Base-by-base conservation (phyloP, 2,329 filamentous ascomycete genomes). In the Celoporthe dispersa region DNA sequence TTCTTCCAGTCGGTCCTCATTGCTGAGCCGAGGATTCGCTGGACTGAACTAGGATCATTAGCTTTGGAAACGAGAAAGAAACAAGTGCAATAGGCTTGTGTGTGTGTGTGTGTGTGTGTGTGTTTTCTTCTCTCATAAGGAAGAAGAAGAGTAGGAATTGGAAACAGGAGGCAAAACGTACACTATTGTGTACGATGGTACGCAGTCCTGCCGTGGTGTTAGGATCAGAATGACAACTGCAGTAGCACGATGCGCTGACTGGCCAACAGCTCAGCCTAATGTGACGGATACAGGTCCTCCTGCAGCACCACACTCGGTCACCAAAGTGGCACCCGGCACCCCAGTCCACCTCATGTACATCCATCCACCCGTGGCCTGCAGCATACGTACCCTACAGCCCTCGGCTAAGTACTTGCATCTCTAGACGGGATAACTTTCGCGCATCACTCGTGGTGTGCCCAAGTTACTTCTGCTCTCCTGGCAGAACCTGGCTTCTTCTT, bases 261-360 rank as follows among this genome's bases (percentile, higher is more conserved):
- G 53, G 28, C 53, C 25, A 55, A 14, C 51, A 55, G 51, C 51
- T 31, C 53, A 57, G 53, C 53, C 53, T 57, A 31, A 31, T 31
- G 53, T 33, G 53, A 57, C 25, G 44, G 53, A 31, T 57, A 57
- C 28, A 57, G 1, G n/a, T 28, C 25, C 33, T 28, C 53, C 12
- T 57, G 53, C 53, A 57, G 53, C 53, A 57, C 53, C 6, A 19
- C 53, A 57, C 53, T 57, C 53, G 53, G 53, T 57, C 53, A 57
- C 53, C 53, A 57, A 57, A 31, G 28, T 33, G 28, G 53, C 53
- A 31, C 53, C 53, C 28, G 28, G 14, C 25, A 31, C 11, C 11
- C 53, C 28, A 31, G 53, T 31, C 28, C 25, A 31, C 53, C 5
- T 19, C 25, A 57, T 5, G 53, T 31, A 19, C 53, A 55, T 19